Conservation (phyloP, 495 filamentous ascomycete genomes). For the Trichoderma erinaceum region DNA sequence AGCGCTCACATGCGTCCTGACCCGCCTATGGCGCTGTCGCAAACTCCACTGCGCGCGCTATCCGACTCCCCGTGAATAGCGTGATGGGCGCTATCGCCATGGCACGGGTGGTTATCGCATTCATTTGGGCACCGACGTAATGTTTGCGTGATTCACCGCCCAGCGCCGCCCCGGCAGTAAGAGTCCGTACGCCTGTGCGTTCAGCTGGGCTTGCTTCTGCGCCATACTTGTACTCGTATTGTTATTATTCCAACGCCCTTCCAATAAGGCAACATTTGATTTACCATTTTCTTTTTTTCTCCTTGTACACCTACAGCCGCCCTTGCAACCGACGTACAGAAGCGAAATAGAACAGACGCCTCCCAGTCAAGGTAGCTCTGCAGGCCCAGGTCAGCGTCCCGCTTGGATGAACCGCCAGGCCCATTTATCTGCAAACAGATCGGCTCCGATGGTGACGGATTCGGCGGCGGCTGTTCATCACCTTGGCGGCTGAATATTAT, state of each 20-base stretch:
- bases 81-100: conserved; percentile 2
- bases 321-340: neutral
- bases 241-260: neutral
- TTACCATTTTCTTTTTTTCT: neutral
- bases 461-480: neutral
- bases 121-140: conserved; percentile 8
- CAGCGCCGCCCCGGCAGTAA: conserved; percentile 4
- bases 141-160: conserved; percentile 14
- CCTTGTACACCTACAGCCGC: neutral
- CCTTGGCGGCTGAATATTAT: neutral
- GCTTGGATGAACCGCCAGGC: conserved; percentile 10
- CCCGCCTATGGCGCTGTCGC: neutral
- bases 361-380: neutral
- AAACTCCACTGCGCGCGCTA: conserved; percentile 3
- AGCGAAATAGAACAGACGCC: neutral
- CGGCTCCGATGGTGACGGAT: conserved; percentile 9
- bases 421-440: conserved; percentile 1
- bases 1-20: neutral
- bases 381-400: neutral
- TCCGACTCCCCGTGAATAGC: neutral
- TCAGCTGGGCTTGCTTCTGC: neutral
- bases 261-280: neutral
- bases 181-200: too few relatives aligned
- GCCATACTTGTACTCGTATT: neutral
- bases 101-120: neutral